phyloP scores from a whole-genome alignment of 2,329 filamentous ascomycete species.

The Phialocephala sp. region DNA sequence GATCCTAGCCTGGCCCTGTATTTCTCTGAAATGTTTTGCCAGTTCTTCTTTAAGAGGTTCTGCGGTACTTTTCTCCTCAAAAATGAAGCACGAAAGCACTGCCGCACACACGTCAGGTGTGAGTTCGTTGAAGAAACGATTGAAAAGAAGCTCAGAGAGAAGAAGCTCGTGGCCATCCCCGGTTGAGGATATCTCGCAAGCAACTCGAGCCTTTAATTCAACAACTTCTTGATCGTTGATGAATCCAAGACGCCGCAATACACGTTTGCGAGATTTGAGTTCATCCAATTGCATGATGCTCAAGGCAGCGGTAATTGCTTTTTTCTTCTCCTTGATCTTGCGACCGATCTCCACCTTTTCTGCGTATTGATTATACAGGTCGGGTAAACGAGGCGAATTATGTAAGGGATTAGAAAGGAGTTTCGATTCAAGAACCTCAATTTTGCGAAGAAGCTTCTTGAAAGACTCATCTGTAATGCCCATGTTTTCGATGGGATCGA shows the following conservation, averaged over 20 bases:
- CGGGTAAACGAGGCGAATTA: conserved; percentile 81
- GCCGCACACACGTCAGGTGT: conserved; percentile 86
- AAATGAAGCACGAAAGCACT: conserved; percentile 91
- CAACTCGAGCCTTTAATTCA: conserved; percentile 94
- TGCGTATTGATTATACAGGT: conserved; percentile 86
- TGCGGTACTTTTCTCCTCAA: conserved; percentile 92
- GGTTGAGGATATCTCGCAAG: conserved; percentile 93
- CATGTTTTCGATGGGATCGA: conserved; percentile 98
- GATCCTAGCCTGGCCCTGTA: conserved; percentile 83
- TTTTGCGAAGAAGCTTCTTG: conserved; percentile 92
- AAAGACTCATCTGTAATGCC: conserved; percentile 89
- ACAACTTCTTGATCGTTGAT: conserved; percentile 96
- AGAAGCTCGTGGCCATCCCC: conserved; percentile 86
- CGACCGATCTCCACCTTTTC: conserved; percentile 76
- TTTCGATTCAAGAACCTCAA: conserved; percentile 92
- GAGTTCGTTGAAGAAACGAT: conserved; percentile 97
- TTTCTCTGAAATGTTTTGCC: conserved; percentile 82
- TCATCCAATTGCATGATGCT: conserved; percentile 94
- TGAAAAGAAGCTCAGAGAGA: conserved; percentile 91
- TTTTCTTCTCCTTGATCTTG: conserved; percentile 87
- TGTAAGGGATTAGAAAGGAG: conserved; percentile 89
- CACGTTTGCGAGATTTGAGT: conserved; percentile 93
- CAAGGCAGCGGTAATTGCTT: conserved; percentile 82
- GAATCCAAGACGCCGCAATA: conserved; percentile 90
- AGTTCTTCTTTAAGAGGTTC: conserved; percentile 81